Percentiles rank a stretch among this genome's conserved stretches.
phyloP scores from a whole-genome alignment of 2,329 filamentous ascomycete species.

The Fusarium sp. region DNA sequence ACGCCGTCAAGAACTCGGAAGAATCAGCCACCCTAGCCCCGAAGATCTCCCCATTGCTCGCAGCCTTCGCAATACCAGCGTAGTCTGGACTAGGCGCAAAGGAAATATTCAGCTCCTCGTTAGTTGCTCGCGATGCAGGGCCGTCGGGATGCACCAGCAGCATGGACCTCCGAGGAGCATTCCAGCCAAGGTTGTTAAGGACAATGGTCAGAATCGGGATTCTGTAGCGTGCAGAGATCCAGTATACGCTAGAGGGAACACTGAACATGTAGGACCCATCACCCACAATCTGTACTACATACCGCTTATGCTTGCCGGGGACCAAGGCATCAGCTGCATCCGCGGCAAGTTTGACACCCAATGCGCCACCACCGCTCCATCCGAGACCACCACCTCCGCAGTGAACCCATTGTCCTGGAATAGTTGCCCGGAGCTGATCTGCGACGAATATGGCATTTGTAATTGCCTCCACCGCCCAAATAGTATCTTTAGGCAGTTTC shows the following conservation, averaged over 20 bases:
- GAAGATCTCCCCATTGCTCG: constrained; percentile 3
- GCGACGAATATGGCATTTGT: constrained; percentile 6
- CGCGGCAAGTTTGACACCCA: constrained; percentile 15
- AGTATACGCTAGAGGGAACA: constrained; percentile 21
- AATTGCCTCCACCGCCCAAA: constrained; percentile 16
- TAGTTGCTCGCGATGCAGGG: constrained; percentile 3
- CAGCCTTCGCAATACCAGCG: constrained; percentile 11
- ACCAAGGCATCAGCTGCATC: neutral
- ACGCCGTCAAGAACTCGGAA: neutral
- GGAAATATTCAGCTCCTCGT: constrained; percentile 19
- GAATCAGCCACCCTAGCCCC: neutral
- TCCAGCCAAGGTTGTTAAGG: constrained; percentile 25
- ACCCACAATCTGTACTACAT: constrained; percentile 13
- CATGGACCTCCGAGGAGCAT: constrained; percentile 10
- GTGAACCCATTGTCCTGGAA: constrained; percentile 19
- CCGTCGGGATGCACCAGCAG: constrained; percentile 8
- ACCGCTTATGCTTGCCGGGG: neutral
- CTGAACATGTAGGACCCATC: constrained; percentile 33
- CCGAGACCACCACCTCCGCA: constrained; percentile 21
- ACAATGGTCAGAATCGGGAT: constrained; percentile 20
- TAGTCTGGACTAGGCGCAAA: constrained; percentile 17
- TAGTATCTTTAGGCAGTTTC: neutral
- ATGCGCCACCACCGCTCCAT: constrained; percentile 18
- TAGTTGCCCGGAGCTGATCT: constrained; percentile 12
- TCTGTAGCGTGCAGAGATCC: constrained; percentile 17